A percentile compares a stretch with the other conserved stretches of the same genome.
Evolutionary conservation across 495 filamentous ascomycete genomes (phyloP).

Genomic region (Penicillium lagena): DNA sequence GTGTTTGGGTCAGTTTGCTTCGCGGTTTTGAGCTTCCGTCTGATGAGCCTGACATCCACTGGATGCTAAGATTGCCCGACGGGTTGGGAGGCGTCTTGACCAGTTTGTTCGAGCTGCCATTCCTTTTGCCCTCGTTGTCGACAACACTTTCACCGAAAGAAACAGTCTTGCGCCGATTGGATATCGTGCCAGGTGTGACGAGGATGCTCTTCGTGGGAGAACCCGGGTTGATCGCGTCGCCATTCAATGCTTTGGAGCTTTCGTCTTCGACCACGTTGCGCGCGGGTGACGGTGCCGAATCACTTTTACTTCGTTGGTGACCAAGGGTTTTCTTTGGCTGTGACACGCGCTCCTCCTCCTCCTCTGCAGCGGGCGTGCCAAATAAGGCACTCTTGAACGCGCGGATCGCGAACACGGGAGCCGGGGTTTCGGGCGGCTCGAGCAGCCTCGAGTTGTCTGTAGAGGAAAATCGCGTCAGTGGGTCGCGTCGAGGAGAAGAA

Average conservation of each 20-base stretch:
- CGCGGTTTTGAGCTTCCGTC: constrained; percentile 39
- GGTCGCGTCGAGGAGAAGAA: constrained; percentile 7
- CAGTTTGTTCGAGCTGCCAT: constrained; percentile 22
- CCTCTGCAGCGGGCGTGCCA: constrained; percentile 64
- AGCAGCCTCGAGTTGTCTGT: constrained; percentile 31
- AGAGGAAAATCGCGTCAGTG: neutral
- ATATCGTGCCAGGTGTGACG: constrained; percentile 78
- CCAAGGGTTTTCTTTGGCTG: constrained; percentile 11
- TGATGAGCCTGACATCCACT: constrained; percentile 52
- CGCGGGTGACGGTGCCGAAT: constrained; percentile 12
- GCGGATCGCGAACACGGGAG: constrained; percentile 86
- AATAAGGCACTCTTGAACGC: constrained; percentile 89
- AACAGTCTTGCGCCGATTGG: constrained; percentile 78
- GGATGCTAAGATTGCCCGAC: constrained; percentile 58
- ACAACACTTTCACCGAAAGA: constrained; percentile 73
- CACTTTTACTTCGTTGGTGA: constrained; percentile 17
- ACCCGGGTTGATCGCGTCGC: constrained; percentile 9
- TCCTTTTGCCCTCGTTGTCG: constrained; percentile 49
- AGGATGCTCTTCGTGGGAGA: constrained; percentile 80
- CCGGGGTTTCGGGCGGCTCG: constrained; percentile 85
- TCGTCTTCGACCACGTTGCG: constrained; percentile 1
- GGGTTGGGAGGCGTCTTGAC: constrained; percentile 29
- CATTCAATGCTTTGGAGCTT: too few species aligned
- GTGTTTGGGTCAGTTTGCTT: constrained; percentile 40
- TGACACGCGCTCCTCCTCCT: constrained; percentile 18